Base-by-base conservation (phyloP, 179 eudicot genomes). In the Drosera spatulata region DNA sequence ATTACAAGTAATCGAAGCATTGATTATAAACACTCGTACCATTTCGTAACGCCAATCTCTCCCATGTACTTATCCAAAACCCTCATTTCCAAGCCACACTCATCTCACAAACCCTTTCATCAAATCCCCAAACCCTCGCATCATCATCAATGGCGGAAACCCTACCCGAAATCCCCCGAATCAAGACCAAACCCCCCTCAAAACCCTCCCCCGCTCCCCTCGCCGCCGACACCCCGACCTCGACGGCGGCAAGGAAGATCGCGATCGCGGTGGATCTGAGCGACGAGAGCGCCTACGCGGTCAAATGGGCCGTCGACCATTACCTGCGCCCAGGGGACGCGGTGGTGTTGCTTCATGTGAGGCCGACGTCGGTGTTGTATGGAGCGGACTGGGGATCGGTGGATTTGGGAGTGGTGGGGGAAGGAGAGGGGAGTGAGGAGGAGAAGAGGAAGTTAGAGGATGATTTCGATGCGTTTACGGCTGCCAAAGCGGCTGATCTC, bases 351-450 rank as follows among this genome's bases (percentile, higher is more conserved):
- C 52, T 80, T 63, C 85, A 77, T 58, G 82, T 80, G 59, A 77
- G 78, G 7, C 82, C 82, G 12, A 77, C 85, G 40, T 77, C 86
- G 52, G 81, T 81, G 66, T 79, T 79, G 67, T 81, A 79, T 63
- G 83, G 83, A 22, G 83, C 86, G 39, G 84, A 82, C 41, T 82
- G 84, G 86, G 86, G 86, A 13, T 79, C 74, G 63, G 81, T 74
- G 39, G 81, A 82, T 60, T 58, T 65, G 68, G 59, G 78, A 22
- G 52, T 4, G 4, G 44, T 67, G 14, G 65, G 47, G 33, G 76
- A 61, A 43, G 13, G 57, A 4, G 60, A 41, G 10, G 66, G 59
- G 39, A 53, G 51, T 10, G 54, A 61, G 15, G 79, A 68, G 63
- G 59, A 72, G 1, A 71, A 76, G 64, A 71, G 11, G n/a, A 82